Conservation (phyloP, 805 yeast genomes). For the Candida manassasensis region DNA sequence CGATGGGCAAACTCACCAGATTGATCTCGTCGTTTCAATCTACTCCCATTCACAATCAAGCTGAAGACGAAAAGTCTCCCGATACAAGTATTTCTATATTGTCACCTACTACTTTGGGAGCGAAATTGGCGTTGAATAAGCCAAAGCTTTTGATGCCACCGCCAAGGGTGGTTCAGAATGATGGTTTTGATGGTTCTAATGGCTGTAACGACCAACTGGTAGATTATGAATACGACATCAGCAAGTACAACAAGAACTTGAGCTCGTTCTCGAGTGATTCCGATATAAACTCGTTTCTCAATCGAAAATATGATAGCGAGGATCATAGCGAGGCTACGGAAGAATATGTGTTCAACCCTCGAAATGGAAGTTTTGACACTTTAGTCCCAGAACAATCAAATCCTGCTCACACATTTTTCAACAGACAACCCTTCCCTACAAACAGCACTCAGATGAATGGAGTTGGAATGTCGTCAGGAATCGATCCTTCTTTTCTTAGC, state of each 20-base stretch:
- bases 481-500: neutral
- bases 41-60: neutral
- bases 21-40: neutral
- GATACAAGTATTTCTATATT: conserved; percentile 15
- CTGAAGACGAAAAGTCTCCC: conserved; percentile 8
- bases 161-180: no score
- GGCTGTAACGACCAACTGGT: conserved; percentile 3
- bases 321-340: conserved; percentile 5
- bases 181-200: no score
- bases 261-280: conserved; percentile 12
- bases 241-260: conserved; percentile 6
- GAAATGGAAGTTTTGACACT: conserved; percentile 10
- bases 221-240: conserved; percentile 27
- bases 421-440: neutral
- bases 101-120: conserved; percentile 40
- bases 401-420: neutral
- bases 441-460: neutral
- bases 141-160: conserved; percentile 28
- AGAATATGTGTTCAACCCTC: conserved; percentile 16
- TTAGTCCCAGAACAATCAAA: conserved; percentile 6
- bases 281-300: conserved; percentile 14
- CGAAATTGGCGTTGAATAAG: conserved; percentile 31
- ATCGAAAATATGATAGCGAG: conserved; percentile 9
- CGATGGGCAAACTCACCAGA: neutral
- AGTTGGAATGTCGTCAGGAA: neutral